These are phyloP conservation scores for Eurotiales sp. DNA, from an alignment of 2,329 filamentous ascomycete genomes.

Conservation along the genomic window DNA sequence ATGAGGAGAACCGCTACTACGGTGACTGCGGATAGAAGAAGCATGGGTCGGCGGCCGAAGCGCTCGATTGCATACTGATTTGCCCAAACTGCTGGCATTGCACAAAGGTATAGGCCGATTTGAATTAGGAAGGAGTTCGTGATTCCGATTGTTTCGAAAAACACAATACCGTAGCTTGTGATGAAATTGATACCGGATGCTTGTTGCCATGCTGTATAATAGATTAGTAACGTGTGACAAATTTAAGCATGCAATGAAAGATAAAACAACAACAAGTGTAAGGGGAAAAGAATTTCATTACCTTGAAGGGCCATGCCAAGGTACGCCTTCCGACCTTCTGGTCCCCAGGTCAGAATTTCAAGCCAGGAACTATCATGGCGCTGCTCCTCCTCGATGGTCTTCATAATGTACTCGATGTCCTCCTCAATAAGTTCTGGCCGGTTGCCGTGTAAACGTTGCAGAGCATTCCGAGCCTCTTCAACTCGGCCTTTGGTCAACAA, in stretches of 20 bases:
- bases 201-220: constrained; percentile 52
- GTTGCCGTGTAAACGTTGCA: constrained; percentile 65
- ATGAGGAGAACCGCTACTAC: constrained; percentile 87
- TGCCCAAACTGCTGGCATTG: constrained; percentile 77
- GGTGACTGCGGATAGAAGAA: constrained; percentile 71
- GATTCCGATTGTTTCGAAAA: constrained; percentile 74
- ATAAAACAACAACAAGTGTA: no score
- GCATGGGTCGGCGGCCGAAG: constrained; percentile 73
- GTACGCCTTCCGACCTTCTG: constrained; percentile 1
- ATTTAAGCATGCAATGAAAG: background rate
- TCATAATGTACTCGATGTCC: constrained; percentile 80
- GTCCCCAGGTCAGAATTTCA: constrained; percentile 33
- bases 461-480: constrained; percentile 38
- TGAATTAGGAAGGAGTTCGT: constrained; percentile 82
- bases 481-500: constrained; percentile 17
- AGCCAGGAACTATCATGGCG: constrained; percentile 48
- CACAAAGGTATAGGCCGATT: constrained; percentile 82
- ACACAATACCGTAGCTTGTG: constrained; percentile 80
- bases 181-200: constrained; percentile 88
- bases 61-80: constrained; percentile 85
- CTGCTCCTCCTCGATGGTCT: constrained; percentile 81
- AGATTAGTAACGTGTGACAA: background rate
- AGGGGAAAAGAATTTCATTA: background rate
- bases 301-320: constrained; percentile 4
- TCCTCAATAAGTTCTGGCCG: constrained; percentile 71